Evolutionary conservation across 2,329 filamentous ascomycete species (phyloP).

Genomic region (Botrytis deweyae): DNA sequence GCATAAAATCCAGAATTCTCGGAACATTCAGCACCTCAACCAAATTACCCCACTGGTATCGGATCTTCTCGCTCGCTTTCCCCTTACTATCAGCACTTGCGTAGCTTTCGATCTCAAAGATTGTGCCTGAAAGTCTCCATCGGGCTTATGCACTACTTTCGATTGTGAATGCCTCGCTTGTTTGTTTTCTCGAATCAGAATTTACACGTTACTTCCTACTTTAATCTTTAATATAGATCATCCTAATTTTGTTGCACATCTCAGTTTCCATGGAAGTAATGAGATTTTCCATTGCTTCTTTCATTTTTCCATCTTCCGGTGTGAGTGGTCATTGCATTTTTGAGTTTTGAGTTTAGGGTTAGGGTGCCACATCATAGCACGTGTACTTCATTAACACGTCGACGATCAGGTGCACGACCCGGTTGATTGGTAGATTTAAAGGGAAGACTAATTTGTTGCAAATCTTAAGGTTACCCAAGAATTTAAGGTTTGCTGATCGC

Average conservation of each 20-base stretch:
- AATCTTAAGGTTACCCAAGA: constrained; percentile 14
- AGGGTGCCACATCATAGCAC: constrained; percentile 9
- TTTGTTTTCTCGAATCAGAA: background rate
- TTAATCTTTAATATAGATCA: background rate
- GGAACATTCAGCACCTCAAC: background rate
- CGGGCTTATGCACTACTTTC: background rate
- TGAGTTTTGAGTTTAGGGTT: background rate
- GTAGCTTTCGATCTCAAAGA: background rate
- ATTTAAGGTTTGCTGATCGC: constrained; percentile 8
- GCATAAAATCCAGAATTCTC: background rate
- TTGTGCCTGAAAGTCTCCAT: background rate
- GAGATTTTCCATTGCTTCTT: background rate
- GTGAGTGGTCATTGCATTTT: constrained; percentile 1
- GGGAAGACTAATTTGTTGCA: background rate
- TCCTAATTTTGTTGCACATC: constrained; percentile 1
- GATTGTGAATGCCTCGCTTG: background rate
- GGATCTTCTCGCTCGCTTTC: background rate
- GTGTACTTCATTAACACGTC: constrained; percentile 10
- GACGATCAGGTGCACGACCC: constrained; percentile 7
- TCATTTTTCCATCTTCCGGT: background rate
- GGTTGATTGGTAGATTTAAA: background rate
- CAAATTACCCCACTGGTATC: background rate
- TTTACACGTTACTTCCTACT: background rate
- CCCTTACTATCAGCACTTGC: background rate
- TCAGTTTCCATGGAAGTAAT: background rate